Conservation (phyloP, 176 grass and related monocot species). For the Hordeum marinum region DNA sequence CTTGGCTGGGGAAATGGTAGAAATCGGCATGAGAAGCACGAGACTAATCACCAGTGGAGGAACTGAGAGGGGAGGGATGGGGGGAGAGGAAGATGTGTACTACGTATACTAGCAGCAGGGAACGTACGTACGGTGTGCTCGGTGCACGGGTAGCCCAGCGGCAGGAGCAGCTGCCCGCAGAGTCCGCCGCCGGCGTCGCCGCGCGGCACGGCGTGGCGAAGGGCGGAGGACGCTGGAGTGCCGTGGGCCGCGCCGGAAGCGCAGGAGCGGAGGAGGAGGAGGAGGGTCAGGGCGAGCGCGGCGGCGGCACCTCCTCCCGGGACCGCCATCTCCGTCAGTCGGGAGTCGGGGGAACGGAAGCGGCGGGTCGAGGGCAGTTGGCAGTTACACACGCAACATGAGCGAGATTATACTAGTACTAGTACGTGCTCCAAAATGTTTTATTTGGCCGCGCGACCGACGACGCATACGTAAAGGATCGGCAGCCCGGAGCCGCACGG, state of each 20-base stretch:
- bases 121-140: conserved; percentile 60
- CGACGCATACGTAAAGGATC: background rate
- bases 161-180: conserved; percentile 63
- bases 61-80: background rate
- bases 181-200: conserved; percentile 29
- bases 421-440: background rate
- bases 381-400: background rate
- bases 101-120: background rate
- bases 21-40: background rate
- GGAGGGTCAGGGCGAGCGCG: background rate
- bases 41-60: background rate
- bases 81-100: background rate
- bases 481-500: no score
- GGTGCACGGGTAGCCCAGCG: conserved; percentile 70
- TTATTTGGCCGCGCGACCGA: background rate
- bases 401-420: background rate
- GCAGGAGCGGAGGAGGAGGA: conserved; percentile 12
- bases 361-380: conserved; percentile 9
- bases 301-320: background rate
- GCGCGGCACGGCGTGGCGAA: conserved; percentile 23
- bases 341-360: background rate
- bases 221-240: background rate
- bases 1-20: background rate
- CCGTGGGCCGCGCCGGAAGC: background rate
- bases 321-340: conserved; percentile 24